Base-by-base conservation (phyloP, 2,329 filamentous ascomycete species). In the Verticillium albo-atrum region DNA sequence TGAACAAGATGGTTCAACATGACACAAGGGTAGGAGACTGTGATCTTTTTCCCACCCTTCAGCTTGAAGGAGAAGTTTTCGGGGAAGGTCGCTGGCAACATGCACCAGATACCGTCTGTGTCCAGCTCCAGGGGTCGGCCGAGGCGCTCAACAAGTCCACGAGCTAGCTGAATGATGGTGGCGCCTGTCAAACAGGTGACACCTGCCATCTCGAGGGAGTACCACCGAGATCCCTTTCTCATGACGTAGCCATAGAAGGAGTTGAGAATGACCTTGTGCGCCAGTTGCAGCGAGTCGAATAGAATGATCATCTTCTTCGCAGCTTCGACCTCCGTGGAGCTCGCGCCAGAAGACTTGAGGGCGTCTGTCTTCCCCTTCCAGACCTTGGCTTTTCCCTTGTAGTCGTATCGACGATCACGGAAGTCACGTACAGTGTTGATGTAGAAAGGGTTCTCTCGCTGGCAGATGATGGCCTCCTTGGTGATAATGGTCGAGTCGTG, bases 241-340 rank as follows among this genome's bases (percentile, higher is more conserved):
- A 99, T 99, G 72, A 98, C 95, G 71, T 99, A 99, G 64, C 95
- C 95, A 67, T 99, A 99, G 79, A 99, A 99, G 59, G 92, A 97
- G 79, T 99, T 99, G 58, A 99, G 74, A 82, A 99, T 99, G 77
- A 99, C 95, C 74, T 99, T 99, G 80, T 99, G 95, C 0, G 95
- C 95, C 68, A 99, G 81, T 73, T 99, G 96, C 60, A 99, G 80
- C 0, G 95, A 99, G 72, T 99, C 95, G 72, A 91, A 99, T 4
- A 99, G 77, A 54, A 98, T 83, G 59, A 97, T 95, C 96, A 99
- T 99, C 80, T 99, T 99, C 79, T 97, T 98, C 5, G 92, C 95
- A 60, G 92, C 89, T 14, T 99, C 96, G 17, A 99, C 82, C 67
- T 99, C 95, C 2, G 77, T 74, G 9, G 84, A 76, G 2, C 88